phyloP scores from a whole-genome alignment of 2,329 filamentous ascomycete species.

The Nemania sp. region DNA sequence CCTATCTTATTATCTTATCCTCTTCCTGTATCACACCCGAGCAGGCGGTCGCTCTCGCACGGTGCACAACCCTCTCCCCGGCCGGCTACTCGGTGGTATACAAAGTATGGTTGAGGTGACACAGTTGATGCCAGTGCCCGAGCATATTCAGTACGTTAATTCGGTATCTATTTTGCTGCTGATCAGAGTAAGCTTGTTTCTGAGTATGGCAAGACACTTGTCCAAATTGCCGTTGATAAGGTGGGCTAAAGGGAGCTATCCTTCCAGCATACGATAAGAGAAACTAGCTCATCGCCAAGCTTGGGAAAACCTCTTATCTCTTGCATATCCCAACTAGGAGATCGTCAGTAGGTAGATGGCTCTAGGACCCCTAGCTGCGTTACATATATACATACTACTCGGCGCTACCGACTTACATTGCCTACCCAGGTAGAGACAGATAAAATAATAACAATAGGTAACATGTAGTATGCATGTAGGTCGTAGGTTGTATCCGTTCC shows the following conservation, averaged over 20 bases:
- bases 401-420: not conserved
- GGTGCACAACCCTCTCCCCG: not conserved
- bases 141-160: not conserved
- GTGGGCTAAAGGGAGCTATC: not conserved
- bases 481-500: too few species aligned
- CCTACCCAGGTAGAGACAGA: too few species aligned
- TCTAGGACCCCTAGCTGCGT: slow-evolving; percentile 10
- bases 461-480: too few species aligned
- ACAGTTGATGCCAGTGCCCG: not conserved
- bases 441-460: too few species aligned
- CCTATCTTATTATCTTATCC: not conserved
- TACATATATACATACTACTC: not conserved
- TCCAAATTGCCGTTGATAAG: not conserved
- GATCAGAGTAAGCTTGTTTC: not conserved
- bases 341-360: not conserved
- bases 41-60: not conserved
- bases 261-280: slow-evolving; percentile 7
- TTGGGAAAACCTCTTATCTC: slow-evolving; percentile 15
- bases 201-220: not conserved
- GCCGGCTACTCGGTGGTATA: not conserved
- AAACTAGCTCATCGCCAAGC: slow-evolving; percentile 5
- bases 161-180: not conserved
- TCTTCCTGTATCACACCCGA: not conserved
- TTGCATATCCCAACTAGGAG: too few species aligned
- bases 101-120: not conserved